Base-by-base conservation (phyloP, 176 grass and related monocot genomes). In the Oryza punctata region DNA sequence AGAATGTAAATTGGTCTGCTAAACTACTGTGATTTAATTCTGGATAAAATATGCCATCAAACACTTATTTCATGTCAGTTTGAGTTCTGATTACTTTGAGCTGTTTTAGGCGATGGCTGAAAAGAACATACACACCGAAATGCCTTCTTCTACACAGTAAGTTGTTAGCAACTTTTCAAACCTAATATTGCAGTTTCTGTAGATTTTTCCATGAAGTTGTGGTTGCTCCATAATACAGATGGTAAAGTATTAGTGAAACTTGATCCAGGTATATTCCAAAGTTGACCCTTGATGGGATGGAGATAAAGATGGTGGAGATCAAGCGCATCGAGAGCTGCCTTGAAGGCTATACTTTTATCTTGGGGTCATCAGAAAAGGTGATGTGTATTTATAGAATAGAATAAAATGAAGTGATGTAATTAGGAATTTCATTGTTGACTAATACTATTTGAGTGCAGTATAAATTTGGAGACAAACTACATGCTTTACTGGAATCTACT, bases 401-500 rank as follows among this genome's bases (percentile, higher is more conserved):
- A 30, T 78, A n/a, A 75, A 38, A 38, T 38, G 7, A 38, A 86
- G 63, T 24, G 38, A 61, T 1, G 19, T 72, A 28, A 23, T 82
- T 76, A 65, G 9, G 30, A 41, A 30, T 57, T 69, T 54, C 23
- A 10, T 9, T 69, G 23, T 73, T 74, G 33, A 30, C 10, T 76
- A 81, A 77, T 84, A 57, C 4, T 84, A 78, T 82, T 82, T 28
- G 21, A 5, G 21, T 85, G 68, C 85, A 98, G 93, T 95, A 98
- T 93, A 90, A 92, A 89, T 98, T 98, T 92, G 91, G 87, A 44
- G 93, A 89, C 19, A 93, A 92, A 73, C 81, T 98, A 50, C 84
- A 70, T 77, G 87, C 85, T 12, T 72, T 98, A 82, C 67, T 98
- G 32, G 87, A 94, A 78, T 63, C 72, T 59, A 27, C 83, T 82